A percentile compares a stretch with the other conserved stretches of the same genome.
phyloP scores from a whole-genome alignment of 2,329 filamentous ascomycete genomes.

The Alternaria tenuissima region DNA sequence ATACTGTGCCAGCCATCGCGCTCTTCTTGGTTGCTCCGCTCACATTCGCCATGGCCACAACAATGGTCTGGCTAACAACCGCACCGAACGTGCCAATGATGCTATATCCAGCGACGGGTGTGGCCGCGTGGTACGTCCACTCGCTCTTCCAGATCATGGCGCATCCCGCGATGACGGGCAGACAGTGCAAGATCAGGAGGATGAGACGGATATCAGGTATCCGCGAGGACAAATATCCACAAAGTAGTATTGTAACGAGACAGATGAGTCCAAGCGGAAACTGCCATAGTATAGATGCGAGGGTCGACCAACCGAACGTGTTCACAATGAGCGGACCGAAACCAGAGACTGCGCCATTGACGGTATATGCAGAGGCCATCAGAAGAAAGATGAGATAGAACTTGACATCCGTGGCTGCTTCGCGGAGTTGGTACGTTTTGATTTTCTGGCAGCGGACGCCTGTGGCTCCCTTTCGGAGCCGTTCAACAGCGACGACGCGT shows the following conservation, averaged over 20 bases:
- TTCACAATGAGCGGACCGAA: conserved; percentile 51
- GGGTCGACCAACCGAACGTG: conserved; percentile 54
- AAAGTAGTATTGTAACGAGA: conserved; percentile 70
- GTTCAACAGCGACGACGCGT: conserved; percentile 61
- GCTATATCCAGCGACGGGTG: conserved; percentile 74
- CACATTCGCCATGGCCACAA: conserved; percentile 71
- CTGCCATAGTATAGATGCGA: conserved; percentile 63
- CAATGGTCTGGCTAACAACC: conserved; percentile 70
- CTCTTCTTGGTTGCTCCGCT: conserved; percentile 81
- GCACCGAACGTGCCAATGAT: conserved; percentile 77
- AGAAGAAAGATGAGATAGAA: conserved; percentile 52
- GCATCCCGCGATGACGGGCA: conserved; percentile 78
- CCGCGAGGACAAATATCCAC: conserved; percentile 69
- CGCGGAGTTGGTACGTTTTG: conserved; percentile 61
- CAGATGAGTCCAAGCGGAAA: conserved; percentile 77
- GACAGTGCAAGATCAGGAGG: conserved; percentile 70
- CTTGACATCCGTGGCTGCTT: conserved; percentile 58
- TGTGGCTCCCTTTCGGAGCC: conserved; percentile 58
- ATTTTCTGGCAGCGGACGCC: conserved; percentile 62
- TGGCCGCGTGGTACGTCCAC: conserved; percentile 70
- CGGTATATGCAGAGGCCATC: conserved; percentile 64
- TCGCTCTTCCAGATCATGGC: conserved; percentile 75
- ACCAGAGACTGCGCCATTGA: conserved; percentile 55
- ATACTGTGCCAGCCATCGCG: conserved; percentile 76
- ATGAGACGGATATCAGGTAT: conserved; percentile 70